A percentile compares a stretch with the other conserved stretches of the same genome.
These are phyloP conservation scores for Eucalyptus regnans DNA, from an alignment of 345 rosid species.

Conservation along the genomic window DNA sequence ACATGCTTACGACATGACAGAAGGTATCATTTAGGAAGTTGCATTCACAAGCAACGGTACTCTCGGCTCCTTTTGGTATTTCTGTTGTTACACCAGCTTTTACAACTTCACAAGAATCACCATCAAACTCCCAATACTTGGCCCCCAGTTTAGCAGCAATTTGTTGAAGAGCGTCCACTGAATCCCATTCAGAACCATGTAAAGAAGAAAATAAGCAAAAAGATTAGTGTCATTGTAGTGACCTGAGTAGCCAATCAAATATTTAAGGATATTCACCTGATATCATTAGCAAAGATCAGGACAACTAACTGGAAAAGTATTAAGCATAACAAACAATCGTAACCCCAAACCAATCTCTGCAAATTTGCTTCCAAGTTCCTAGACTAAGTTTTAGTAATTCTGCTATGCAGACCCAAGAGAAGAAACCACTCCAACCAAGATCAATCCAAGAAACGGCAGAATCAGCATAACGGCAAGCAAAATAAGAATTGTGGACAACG, in stretches of 20 bases:
- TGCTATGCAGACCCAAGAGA: background rate
- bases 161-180: constrained; percentile 41
- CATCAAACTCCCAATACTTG: constrained; percentile 35
- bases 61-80: constrained; percentile 1
- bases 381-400: background rate
- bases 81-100: constrained; percentile 1
- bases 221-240: background rate
- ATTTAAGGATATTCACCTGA: background rate
- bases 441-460: background rate
- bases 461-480: background rate
- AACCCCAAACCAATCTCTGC: background rate
- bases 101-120: constrained; percentile 20
- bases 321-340: background rate
- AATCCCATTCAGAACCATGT: background rate
- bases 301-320: background rate
- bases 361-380: background rate
- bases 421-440: background rate
- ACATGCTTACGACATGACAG: constrained; percentile 24
- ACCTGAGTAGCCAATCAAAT: background rate
- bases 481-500: background rate
- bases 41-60: constrained; percentile 19
- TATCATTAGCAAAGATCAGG: background rate
- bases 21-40: constrained; percentile 8
- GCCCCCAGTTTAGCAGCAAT: constrained; percentile 40
- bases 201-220: background rate